These are phyloP conservation scores for Lyophyllum atratum DNA, from an alignment of 768 basidiomycete species.

Conservation along the genomic window DNA sequence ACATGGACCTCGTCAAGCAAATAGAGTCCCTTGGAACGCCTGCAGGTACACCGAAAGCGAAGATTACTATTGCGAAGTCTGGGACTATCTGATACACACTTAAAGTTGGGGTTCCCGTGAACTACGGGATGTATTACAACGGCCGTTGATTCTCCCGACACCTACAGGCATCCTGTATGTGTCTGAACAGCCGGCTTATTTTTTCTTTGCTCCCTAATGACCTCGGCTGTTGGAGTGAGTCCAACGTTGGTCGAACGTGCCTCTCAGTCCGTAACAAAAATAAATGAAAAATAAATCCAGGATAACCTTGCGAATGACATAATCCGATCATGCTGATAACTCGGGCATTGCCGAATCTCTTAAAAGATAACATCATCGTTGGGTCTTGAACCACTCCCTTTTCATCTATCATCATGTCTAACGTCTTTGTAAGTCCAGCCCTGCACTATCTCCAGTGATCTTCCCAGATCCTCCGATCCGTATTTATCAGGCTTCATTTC, in stretches of 20 bases:
- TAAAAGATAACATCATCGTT: conserved; percentile 17
- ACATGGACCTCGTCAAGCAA: conserved; percentile 62
- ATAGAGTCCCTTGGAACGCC: conserved; percentile 51
- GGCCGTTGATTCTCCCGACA: no score
- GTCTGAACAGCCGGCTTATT: no score
- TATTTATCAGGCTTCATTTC: conserved; percentile 5
- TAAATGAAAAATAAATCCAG: no score
- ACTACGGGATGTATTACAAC: no score
- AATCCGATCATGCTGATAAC: conserved; percentile 6
- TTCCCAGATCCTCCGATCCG: conserved; percentile 1
- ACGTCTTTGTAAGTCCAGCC: conserved; percentile 39
- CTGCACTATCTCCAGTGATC: background rate
- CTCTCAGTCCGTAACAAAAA: no score
- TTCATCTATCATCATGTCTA: conserved; percentile 28
- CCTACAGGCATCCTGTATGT: no score
- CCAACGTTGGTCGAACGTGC: no score
- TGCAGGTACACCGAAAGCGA: conserved; percentile 38
- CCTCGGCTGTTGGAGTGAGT: no score
- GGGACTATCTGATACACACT: conserved; percentile 17
- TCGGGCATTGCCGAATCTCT: conserved; percentile 19
- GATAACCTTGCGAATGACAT: no score
- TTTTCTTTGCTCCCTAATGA: no score
- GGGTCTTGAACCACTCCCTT: conserved; percentile 8
- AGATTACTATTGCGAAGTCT: conserved; percentile 52
- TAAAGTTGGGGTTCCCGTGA: no score